Evolutionary conservation across 2,329 filamentous ascomycete species (phyloP).

Genomic region (Pestalotiopsis sp.): DNA sequence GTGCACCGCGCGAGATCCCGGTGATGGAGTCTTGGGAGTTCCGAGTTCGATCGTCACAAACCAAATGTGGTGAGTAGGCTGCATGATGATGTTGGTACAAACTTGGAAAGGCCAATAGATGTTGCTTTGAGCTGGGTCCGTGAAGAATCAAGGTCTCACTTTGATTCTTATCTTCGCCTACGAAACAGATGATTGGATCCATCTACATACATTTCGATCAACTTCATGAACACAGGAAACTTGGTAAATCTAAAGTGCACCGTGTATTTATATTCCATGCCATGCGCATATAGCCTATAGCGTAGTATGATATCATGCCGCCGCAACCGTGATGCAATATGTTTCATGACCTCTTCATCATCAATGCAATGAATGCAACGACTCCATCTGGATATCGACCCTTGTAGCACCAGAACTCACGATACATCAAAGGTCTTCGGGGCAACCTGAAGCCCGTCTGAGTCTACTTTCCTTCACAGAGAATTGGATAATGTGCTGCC

Average conservation of each 20-base stretch:
- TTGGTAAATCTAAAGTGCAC: neutral
- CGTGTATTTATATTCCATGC: neutral
- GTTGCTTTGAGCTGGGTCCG: too few species aligned
- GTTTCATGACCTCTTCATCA: neutral
- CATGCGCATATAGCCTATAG: neutral
- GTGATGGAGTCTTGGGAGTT: too few species aligned
- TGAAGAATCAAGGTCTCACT: too few species aligned
- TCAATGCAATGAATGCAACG: neutral
- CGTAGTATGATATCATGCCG: neutral
- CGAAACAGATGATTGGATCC: too few species aligned
- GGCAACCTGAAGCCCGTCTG: neutral
- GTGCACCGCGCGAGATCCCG: too few species aligned
- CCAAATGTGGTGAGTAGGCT: too few species aligned
- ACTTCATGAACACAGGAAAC: neutral
- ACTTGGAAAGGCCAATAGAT: too few species aligned
- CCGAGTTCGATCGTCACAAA: too few species aligned
- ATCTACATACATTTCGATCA: neutral
- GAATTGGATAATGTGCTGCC: neutral
- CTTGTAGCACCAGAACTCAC: neutral
- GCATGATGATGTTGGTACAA: too few species aligned
- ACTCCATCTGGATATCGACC: neutral
- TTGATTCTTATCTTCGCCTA: too few species aligned
- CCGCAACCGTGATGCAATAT: slow-evolving; percentile 3
- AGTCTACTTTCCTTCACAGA: neutral
- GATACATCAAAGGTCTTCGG: neutral